Percentiles rank a stretch among this genome's conserved stretches.
These are phyloP conservation scores for Chlorophyllum brunneum DNA, from an alignment of 768 basidiomycete species.

Conservation along the genomic window DNA sequence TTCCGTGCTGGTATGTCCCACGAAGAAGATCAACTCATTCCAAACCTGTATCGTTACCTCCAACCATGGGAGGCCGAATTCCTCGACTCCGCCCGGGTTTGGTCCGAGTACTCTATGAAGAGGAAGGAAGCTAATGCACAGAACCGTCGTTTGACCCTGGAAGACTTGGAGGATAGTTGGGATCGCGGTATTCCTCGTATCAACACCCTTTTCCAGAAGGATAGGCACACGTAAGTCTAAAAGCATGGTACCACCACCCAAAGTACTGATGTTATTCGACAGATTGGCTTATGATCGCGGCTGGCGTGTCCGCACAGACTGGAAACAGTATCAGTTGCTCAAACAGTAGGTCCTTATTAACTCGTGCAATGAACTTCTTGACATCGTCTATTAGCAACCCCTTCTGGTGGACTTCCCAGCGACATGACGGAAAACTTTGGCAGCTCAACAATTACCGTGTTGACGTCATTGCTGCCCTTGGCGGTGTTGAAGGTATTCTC, in stretches of 20 bases:
- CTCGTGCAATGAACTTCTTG: neutral
- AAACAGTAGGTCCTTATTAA: slow-evolving; percentile 60
- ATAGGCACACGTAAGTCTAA: slow-evolving; percentile 75
- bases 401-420: slow-evolving; percentile 99
- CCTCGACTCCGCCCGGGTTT: slow-evolving; percentile 95
- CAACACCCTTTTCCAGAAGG: slow-evolving; percentile 99
- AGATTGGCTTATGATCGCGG: slow-evolving; percentile 97
- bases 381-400: slow-evolving; percentile 61
- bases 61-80: slow-evolving; percentile 99
- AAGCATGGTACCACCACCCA: neutral
- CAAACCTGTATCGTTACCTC: slow-evolving; percentile 94
- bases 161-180: slow-evolving; percentile 98
- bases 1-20: slow-evolving; percentile 99
- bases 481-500: slow-evolving; percentile 93
- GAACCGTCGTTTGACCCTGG: slow-evolving; percentile 92
- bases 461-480: slow-evolving; percentile 96
- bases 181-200: slow-evolving; percentile 98
- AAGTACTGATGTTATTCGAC: slow-evolving; percentile 13
- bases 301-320: slow-evolving; percentile 96
- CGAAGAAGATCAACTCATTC: slow-evolving; percentile 92
- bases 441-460: slow-evolving; percentile 98
- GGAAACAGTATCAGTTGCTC: slow-evolving; percentile 94
- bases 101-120: slow-evolving; percentile 99
- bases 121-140: slow-evolving; percentile 99
- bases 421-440: slow-evolving; percentile 96